phyloP scores from a whole-genome alignment of 441 rosid species.

The Adansonia madagascariensis region DNA sequence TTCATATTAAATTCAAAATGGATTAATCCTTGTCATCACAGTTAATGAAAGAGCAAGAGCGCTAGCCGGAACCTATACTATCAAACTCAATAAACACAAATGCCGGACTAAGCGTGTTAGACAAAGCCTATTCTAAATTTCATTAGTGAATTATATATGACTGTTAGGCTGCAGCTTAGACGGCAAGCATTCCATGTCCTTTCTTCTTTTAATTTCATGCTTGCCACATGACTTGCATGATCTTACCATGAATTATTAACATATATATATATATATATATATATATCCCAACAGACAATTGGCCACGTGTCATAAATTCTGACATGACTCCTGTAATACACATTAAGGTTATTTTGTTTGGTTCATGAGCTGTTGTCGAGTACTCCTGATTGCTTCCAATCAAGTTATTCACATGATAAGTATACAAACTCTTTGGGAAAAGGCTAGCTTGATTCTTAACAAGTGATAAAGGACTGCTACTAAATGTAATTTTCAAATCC shows the following conservation, averaged over 20 bases:
- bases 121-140: conserved; percentile 13
- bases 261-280: neutral
- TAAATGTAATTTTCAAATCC: neutral
- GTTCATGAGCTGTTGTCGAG: neutral
- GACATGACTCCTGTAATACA: neutral
- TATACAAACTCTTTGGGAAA: neutral
- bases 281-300: neutral
- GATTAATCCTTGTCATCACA: neutral
- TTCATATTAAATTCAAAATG: conserved; percentile 5
- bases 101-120: conserved; percentile 16
- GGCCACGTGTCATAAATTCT: neutral
- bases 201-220: neutral
- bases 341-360: neutral
- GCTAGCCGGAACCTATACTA: neutral
- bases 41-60: neutral
- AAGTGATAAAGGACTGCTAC: neutral
- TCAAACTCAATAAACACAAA: neutral
- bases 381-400: neutral
- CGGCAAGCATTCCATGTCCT: neutral
- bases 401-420: neutral
- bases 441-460: neutral
- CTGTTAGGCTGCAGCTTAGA: neutral
- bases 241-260: neutral
- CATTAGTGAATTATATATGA: neutral
- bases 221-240: neutral